Base-by-base conservation (phyloP, 495 filamentous ascomycete species). In the Diplogelasinospora grovesii region DNA sequence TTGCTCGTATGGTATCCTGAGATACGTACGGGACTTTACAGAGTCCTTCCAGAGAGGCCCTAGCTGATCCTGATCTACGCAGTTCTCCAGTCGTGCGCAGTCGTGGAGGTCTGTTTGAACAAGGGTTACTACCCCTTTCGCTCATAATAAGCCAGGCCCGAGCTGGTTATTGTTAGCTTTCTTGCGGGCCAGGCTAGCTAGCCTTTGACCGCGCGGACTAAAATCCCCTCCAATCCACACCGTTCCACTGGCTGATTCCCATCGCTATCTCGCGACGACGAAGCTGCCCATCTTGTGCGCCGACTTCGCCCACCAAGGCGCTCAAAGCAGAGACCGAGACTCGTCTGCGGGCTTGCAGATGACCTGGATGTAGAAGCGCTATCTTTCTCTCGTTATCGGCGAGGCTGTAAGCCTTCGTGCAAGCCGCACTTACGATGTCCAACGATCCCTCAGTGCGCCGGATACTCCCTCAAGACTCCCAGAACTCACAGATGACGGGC, bases 401-500 rank as follows among this genome's bases (percentile, higher is more conserved):
- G 45, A 45, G 28, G 51, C 45, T 28, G 16, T 38, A 36, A 52
- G 45, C 44, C 34, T 48, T 37, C 36, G 48, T 47, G 48, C 56
- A 48, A 51, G 43, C 13, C 42, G 34, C 40, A 29, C 19, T 22
- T 36, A 52, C 21, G 35, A 61, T 78, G 74, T 70, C 74, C 41
- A 74, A 74, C 61, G 77, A 80, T 56, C 66, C 68, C 34, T 54
- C 63, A 28, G 64, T 61, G 43, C 67, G 77, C 45, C 64, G 68
- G 38, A 57, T 82, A 37, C 63, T 83, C 49, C 79, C 78, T 10
- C 77, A 81, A 56, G 66, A 45, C 49, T 56, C 64, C 16, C 65
- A 65, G 45, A n/a, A n/a, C n/a, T n/a, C n/a, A n/a, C n/a, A n/a
- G n/a, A n/a, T n/a, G n/a, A 71, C 78, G 66, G 73, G 74, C 48